Base-by-base conservation (phyloP, 2,329 filamentous ascomycete species). In the Ceratocystiopsis brevicomis region DNA sequence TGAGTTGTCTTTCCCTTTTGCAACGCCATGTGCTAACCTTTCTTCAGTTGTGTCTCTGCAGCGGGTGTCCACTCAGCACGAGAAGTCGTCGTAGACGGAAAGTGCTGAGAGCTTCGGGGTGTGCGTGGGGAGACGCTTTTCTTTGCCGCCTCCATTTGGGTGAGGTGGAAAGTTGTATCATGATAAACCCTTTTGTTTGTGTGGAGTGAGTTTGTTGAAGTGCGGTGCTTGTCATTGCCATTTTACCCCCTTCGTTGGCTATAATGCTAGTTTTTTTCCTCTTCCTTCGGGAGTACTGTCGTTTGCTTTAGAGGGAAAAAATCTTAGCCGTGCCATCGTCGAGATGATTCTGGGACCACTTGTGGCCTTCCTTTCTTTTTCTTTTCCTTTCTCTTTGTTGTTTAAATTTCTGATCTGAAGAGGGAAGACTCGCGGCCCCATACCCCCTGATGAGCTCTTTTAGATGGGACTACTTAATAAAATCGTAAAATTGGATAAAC, bases 51-150 rank as follows among this genome's bases (percentile, higher is more conserved):
- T 92, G 57, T 86, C 81, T 48, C 71, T 92, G 60, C 83, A 92
- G 68, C 81, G 85, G 63, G 82, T 90, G 52, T 88, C 84, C 44
- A 90, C 81, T 48, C 82, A 90, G 66, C 85, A 93, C 69, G 84
- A 92, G 70, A 88, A 87, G 72, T 81, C 76, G 53, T 68, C 76
- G 62, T 87, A 80, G 64, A 42, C 35, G 39, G 12, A 12, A 38
- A 32, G 34, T 42, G 13, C 39, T 25, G n/a, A 9, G 25, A 2
- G 25, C 25, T 30, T 2, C 5, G 25, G 25, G 25, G 25, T 21
- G 19, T 21, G 25, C 25, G 25, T 9, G 25, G 25, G 21, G 25
- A 30, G 25, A 30, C 25, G 25, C 25, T 30, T 35, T 40, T 8
- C 15, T 3, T 38, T 40, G 38, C 42, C 40, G 34, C 32, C 21